phyloP scores from a whole-genome alignment of 2,329 filamentous ascomycete species.

The Colletotrichum lentis region DNA sequence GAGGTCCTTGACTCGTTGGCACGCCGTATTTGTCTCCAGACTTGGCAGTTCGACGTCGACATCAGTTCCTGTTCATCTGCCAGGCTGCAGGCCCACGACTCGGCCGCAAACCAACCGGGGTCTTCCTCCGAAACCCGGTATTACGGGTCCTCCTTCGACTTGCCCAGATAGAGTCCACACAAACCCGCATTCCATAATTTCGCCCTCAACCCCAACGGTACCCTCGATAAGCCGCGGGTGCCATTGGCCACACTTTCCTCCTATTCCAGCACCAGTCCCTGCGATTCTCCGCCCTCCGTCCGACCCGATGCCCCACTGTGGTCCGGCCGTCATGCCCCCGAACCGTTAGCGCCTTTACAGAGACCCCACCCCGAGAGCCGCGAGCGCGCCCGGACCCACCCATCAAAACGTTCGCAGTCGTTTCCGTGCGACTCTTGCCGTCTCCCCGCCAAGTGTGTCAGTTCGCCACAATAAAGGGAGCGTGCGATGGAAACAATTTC shows the following conservation, averaged over 20 bases:
- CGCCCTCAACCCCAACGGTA: constrained; percentile 4
- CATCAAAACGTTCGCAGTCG: background rate
- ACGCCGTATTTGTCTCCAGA: background rate
- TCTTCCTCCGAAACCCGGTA: background rate
- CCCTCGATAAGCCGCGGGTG: background rate
- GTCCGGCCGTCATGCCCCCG: constrained; percentile 17
- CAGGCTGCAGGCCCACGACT: background rate
- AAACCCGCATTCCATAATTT: background rate
- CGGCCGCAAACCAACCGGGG: background rate
- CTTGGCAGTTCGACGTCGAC: background rate
- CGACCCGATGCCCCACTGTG: background rate
- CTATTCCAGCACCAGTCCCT: constrained; percentile 10
- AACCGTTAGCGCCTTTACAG: constrained; percentile 18
- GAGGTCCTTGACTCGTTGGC: background rate
- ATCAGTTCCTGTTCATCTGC: background rate
- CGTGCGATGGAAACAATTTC: constrained; percentile 5
- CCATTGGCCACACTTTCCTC: background rate
- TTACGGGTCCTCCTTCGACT: background rate
- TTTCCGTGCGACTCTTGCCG: no score
- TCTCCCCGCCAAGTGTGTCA: constrained; percentile 8
- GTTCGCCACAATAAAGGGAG: background rate
- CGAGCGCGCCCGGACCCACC: constrained; percentile 1
- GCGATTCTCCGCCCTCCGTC: constrained; percentile 7
- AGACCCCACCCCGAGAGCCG: constrained; percentile 2
- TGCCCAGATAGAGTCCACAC: background rate